Evolutionary conservation across 345 rosid genomes (phyloP).

Genomic region (Eutrema heterophyllum): DNA sequence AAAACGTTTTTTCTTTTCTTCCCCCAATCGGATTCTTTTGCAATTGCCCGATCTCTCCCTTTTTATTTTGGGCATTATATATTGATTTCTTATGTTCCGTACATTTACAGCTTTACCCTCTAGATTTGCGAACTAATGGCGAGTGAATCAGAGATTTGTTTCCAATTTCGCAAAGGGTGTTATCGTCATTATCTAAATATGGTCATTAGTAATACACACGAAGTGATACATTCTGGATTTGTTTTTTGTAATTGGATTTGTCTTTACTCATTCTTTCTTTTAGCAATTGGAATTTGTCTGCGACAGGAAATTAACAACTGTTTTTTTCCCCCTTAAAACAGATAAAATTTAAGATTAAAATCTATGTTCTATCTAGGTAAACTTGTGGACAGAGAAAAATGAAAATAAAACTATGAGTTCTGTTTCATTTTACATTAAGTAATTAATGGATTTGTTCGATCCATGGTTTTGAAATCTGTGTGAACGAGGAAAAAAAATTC

Average conservation of each 20-base stretch:
- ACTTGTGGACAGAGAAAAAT: background rate
- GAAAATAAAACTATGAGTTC: background rate
- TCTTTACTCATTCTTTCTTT: slow-evolving; percentile 4
- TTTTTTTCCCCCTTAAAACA: background rate
- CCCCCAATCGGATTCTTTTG: slow-evolving; percentile 14
- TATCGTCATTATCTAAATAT: slow-evolving; percentile 1
- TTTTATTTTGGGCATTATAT: background rate
- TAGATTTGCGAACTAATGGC: background rate
- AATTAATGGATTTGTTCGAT: background rate
- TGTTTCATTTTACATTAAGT: background rate
- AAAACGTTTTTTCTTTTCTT: background rate
- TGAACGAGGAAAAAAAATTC: background rate
- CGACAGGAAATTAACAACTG: background rate
- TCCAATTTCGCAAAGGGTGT: background rate
- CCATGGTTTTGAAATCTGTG: background rate
- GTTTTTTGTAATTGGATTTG: background rate
- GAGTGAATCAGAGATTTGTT: background rate
- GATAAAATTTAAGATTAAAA: background rate
- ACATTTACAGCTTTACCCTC: background rate
- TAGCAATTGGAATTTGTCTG: background rate
- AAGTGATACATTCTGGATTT: slow-evolving; percentile 6
- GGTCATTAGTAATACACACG: slow-evolving; percentile 19
- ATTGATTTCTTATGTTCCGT: background rate
- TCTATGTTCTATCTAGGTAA: background rate
- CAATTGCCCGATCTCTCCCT: background rate